These are phyloP conservation scores for Hygrocybe punicea DNA, from an alignment of 768 basidiomycete species.

Conservation along the genomic window DNA sequence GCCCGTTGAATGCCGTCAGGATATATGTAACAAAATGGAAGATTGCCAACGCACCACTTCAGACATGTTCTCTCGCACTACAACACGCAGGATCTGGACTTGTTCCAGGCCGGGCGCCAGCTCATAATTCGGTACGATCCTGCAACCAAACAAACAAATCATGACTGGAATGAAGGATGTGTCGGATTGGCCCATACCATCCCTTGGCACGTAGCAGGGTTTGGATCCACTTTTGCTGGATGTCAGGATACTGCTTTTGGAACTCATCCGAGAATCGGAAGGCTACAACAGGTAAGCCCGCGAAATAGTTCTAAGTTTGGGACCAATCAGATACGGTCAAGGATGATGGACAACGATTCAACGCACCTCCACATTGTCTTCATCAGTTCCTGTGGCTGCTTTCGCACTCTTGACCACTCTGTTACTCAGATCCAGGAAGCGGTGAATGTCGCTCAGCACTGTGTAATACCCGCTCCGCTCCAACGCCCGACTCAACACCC, in stretches of 20 bases:
- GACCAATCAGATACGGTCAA: slow-evolving; percentile 16
- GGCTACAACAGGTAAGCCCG: slow-evolving; percentile 63
- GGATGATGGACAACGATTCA: slow-evolving; percentile 11
- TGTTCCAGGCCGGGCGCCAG: slow-evolving; percentile 52
- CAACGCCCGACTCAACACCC: slow-evolving; percentile 59
- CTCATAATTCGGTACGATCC: slow-evolving; percentile 54
- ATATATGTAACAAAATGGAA: slow-evolving; percentile 1
- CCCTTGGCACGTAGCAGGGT: slow-evolving; percentile 48
- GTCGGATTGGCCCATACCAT: slow-evolving; percentile 45
- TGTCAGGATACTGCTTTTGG: slow-evolving; percentile 49
- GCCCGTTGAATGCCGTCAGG: slow-evolving; percentile 46
- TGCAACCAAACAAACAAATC: slow-evolving; percentile 5
- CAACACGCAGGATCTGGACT: slow-evolving; percentile 61
- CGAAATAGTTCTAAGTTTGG: slow-evolving; percentile 43
- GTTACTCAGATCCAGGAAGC: slow-evolving; percentile 28
- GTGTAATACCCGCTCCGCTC: slow-evolving; percentile 53
- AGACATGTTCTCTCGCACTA: slow-evolving; percentile 58
- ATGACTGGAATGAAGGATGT: background rate
- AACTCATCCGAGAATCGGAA: slow-evolving; percentile 63
- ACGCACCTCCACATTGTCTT: slow-evolving; percentile 55
- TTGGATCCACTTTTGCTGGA: slow-evolving; percentile 62
- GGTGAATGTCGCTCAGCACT: slow-evolving; percentile 57
- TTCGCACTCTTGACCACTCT: slow-evolving; percentile 25
- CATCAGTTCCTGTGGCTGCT: slow-evolving; percentile 40
- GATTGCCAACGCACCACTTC: slow-evolving; percentile 36